Percentiles rank a stretch among this genome's conserved stretches.
Conservation (phyloP, 805 yeast species). For the Kodamaea sagamina region DNA sequence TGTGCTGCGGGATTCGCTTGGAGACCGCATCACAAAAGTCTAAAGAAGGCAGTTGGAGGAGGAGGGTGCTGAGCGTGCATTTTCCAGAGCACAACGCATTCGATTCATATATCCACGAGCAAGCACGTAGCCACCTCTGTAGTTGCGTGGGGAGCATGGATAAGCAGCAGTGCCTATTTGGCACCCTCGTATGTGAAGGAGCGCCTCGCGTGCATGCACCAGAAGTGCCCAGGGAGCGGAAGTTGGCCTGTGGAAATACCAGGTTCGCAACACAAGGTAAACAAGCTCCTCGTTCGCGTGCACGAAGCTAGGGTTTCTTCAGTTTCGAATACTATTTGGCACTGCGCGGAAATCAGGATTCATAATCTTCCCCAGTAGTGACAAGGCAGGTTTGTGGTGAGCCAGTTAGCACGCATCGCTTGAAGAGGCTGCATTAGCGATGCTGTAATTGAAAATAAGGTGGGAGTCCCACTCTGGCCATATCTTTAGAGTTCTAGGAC, state of each 20-base stretch:
- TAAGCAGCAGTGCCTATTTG: background rate
- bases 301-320: too few species aligned
- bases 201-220: conserved; percentile 1
- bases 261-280: conserved; percentile 2
- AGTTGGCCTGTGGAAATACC: background rate
- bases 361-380: conserved; percentile 3
- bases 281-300: background rate
- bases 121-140: background rate
- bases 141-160: background rate
- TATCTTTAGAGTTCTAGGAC: conserved; percentile 1
- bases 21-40: background rate
- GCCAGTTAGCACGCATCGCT: background rate
- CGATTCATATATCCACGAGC: background rate
- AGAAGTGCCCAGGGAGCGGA: background rate
- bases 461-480: background rate
- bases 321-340: background rate
- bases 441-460: conserved; percentile 5
- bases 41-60: background rate
- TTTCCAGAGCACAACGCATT: background rate
- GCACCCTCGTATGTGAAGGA: background rate
- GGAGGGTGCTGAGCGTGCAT: conserved; percentile 1
- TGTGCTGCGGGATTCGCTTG: conserved; percentile 1
- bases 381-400: background rate
- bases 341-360: background rate
- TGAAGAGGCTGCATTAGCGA: background rate